Conservation (phyloP, 768 basidiomycete genomes). For the Suillus decipiens region DNA sequence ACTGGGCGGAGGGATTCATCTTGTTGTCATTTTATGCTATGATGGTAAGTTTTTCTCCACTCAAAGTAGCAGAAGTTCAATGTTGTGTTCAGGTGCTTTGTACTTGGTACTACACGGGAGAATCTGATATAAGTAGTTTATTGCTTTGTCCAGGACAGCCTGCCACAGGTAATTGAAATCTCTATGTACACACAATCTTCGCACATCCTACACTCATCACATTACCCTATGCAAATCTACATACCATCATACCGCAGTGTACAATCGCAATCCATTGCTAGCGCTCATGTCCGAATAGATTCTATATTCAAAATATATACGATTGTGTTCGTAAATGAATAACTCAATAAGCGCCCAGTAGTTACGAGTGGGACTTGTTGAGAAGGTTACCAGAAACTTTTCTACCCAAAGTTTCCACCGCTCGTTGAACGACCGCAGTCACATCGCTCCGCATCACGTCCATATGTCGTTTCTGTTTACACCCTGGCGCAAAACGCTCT, state of each 20-base stretch:
- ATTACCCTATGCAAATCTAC: background rate
- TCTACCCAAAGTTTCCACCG: constrained; percentile 55
- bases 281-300: background rate
- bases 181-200: constrained; percentile 2
- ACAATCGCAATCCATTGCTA: background rate
- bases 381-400: constrained; percentile 46
- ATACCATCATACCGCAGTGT: background rate
- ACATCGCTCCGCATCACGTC: constrained; percentile 51
- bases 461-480: constrained; percentile 29
- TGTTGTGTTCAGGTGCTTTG: constrained; percentile 49
- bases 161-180: constrained; percentile 23
- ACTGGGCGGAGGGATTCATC: constrained; percentile 73
- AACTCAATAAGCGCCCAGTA: background rate
- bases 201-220: constrained; percentile 9
- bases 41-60: constrained; percentile 44
- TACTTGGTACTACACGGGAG: constrained; percentile 68
- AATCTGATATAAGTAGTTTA: constrained; percentile 54
- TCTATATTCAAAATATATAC: background rate
- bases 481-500: constrained; percentile 9
- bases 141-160: constrained; percentile 29
- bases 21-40: constrained; percentile 70
- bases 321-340: background rate
- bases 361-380: constrained; percentile 8
- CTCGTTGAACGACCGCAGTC: constrained; percentile 52
- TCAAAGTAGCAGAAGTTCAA: background rate